These are phyloP conservation scores for Fraxinus baroniana DNA, from an alignment of 305 asterid species.

Conservation along the genomic window DNA sequence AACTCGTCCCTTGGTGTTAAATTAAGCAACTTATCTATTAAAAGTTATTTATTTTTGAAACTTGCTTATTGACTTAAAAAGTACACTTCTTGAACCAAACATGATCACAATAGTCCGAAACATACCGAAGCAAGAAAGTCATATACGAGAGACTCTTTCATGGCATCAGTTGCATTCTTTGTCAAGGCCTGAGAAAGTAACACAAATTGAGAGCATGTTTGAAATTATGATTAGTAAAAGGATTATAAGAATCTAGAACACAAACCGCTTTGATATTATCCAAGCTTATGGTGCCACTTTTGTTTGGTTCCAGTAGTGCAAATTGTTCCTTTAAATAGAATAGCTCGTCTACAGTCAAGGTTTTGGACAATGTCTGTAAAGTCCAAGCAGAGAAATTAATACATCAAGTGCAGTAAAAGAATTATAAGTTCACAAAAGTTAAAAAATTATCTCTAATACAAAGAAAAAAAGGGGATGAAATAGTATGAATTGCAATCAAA, in stretches of 20 bases:
- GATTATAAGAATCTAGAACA: slow-evolving; percentile 14
- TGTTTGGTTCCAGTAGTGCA: slow-evolving; percentile 60
- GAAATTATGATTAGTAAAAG: neutral
- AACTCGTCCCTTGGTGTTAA: neutral
- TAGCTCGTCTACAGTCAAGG: slow-evolving; percentile 70
- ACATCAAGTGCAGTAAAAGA: neutral
- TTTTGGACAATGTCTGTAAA: slow-evolving; percentile 77
- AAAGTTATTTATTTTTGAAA: neutral
- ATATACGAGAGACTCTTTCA: slow-evolving; percentile 62
- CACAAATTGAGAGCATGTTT: slow-evolving; percentile 9
- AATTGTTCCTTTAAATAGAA: slow-evolving; percentile 76
- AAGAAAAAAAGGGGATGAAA: neutral
- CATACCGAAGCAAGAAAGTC: slow-evolving; percentile 62
- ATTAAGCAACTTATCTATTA: neutral
- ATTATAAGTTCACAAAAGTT: neutral
- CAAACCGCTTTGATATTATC: slow-evolving; percentile 65
- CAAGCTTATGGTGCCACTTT: slow-evolving; percentile 62
- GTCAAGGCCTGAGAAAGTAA: slow-evolving; percentile 45
- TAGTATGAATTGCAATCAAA: neutral
- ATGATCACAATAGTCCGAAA: neutral
- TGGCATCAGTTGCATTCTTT: slow-evolving; percentile 63
- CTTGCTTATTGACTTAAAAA: neutral
- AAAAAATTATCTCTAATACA: neutral
- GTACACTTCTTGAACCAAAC: neutral
- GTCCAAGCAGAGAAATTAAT: neutral